Base-by-base conservation (phyloP, 140 eudicot species). In the Senecio squalidus region DNA sequence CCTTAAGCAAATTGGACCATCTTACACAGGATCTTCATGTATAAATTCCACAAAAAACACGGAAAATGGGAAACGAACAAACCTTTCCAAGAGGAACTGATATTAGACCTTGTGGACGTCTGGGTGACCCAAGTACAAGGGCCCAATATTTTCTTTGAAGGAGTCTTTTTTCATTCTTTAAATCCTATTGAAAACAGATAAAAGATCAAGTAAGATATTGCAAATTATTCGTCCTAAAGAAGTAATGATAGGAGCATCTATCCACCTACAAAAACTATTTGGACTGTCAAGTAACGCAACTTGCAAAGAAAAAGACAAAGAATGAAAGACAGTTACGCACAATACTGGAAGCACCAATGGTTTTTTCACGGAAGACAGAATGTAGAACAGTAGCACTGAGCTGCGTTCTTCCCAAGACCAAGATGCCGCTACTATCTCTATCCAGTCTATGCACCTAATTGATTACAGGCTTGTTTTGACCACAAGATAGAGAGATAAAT, bases 381-480 rank as follows among this genome's bases (percentile, higher is more conserved):
- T 92, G 99, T 62, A 92, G 58, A 59, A 82, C 72, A n/a, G 84
- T 78, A 57, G 99, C 75, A 75, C 96, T 92, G 62, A 78, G 75
- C 24, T 79, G 95, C 58, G 99, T 79, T 77, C 99, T 88, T n/a
- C 99, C 99, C 84, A 92, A 77, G 23, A 92, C 93, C 81, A 92
- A 76, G 58, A 92, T 71, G 33, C 99, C 99, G 64, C 99, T 84
- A 67, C 99, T 84, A 81, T 92, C 99, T 78, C 93, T 82, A 74
- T 92, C 99, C 68, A 92, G 96, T 68, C 99, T 84, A 77, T 92
- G 99, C 73, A 92, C 99, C 99, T 92, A 75, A 61, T 38, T 64
- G 59, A 66, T 57, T 27, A 65, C 50, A 74, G 76, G 66, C 77
- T 81, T 68, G 77, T 70, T 57, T n/a, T 61, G 62, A 59, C 55